A percentile compares a stretch with the other conserved stretches of the same genome.
These are phyloP conservation scores for Silene coronaria DNA, from an alignment of 179 eudicot species.

Conservation along the genomic window DNA sequence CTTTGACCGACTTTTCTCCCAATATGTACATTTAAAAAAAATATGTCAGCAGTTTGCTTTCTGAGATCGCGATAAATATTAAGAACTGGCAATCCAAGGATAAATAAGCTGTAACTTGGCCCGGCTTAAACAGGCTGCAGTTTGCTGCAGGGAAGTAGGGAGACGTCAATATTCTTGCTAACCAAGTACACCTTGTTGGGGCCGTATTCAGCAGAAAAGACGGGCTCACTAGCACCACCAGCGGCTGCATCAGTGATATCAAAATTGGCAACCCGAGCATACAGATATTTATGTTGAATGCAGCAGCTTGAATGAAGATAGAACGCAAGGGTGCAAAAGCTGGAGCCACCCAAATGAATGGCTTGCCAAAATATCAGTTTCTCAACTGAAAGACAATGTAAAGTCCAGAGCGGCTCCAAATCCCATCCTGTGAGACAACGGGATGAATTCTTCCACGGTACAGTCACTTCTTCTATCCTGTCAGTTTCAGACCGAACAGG, in stretches of 20 bases:
- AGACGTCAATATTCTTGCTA: not conserved
- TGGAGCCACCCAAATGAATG: not conserved
- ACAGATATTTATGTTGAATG: not conserved
- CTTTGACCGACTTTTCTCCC: no score
- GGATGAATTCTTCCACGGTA: not conserved
- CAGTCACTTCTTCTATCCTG: not conserved
- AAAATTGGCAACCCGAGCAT: not conserved
- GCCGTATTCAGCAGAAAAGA: not conserved
- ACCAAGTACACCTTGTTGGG: not conserved
- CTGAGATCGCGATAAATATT: no score
- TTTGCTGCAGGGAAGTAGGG: constrained; percentile 1
- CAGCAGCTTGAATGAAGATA: not conserved
- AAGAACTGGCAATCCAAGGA: not conserved
- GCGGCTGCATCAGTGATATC: not conserved
- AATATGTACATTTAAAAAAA: no score
- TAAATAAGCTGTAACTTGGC: not conserved
- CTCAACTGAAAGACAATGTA: not conserved
- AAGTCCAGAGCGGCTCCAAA: not conserved
- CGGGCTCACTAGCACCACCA: not conserved
- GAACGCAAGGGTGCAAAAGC: not conserved
- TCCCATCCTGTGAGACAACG: not conserved
- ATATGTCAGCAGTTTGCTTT: no score
- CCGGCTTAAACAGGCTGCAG: not conserved
- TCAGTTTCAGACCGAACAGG: not conserved
- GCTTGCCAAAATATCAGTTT: not conserved